phyloP scores from a whole-genome alignment of 2,329 filamentous ascomycete genomes.

The Aplosporella prunicola region DNA sequence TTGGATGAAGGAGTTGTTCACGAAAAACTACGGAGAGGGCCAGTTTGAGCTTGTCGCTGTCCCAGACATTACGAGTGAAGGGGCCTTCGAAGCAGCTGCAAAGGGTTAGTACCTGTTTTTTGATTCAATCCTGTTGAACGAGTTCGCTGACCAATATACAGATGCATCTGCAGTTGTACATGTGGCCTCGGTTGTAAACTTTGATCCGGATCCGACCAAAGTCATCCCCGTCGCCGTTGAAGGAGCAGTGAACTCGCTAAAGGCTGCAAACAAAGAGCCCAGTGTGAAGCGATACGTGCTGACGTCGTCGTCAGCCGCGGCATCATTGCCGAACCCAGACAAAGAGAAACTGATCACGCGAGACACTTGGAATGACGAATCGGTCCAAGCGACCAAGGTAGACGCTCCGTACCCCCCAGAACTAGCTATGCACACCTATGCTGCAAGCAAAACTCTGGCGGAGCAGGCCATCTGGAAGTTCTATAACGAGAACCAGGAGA shows the following conservation, averaged over 20 bases:
- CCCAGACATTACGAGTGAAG: conserved; percentile 20
- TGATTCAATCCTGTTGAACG: neutral
- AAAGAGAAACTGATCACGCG: conserved; percentile 20
- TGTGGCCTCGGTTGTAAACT: conserved; percentile 34
- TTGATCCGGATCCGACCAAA: conserved; percentile 27
- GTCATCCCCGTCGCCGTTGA: conserved; percentile 34
- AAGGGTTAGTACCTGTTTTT: conserved; percentile 15
- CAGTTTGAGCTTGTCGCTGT: conserved; percentile 23
- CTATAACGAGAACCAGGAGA: conserved; percentile 28
- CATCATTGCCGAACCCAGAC: conserved; percentile 17
- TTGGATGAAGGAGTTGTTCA: conserved; percentile 24
- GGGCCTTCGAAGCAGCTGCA: conserved; percentile 20
- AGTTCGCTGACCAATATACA: conserved; percentile 11
- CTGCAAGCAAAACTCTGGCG: conserved; percentile 33
- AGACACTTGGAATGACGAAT: conserved; percentile 25
- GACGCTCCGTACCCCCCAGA: conserved; percentile 15
- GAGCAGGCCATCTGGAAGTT: conserved; percentile 37
- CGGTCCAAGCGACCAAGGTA: conserved; percentile 22
- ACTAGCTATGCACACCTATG: conserved; percentile 24
- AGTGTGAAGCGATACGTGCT: conserved; percentile 36
- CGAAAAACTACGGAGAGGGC: conserved; percentile 15
- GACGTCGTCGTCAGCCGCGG: conserved; percentile 35
- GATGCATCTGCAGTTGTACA: conserved; percentile 38
- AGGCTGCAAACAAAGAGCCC: conserved; percentile 32
- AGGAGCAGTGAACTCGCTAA: conserved; percentile 31